Conservation (phyloP, 495 filamentous ascomycete genomes). For the Aeminium ludgeri region DNA sequence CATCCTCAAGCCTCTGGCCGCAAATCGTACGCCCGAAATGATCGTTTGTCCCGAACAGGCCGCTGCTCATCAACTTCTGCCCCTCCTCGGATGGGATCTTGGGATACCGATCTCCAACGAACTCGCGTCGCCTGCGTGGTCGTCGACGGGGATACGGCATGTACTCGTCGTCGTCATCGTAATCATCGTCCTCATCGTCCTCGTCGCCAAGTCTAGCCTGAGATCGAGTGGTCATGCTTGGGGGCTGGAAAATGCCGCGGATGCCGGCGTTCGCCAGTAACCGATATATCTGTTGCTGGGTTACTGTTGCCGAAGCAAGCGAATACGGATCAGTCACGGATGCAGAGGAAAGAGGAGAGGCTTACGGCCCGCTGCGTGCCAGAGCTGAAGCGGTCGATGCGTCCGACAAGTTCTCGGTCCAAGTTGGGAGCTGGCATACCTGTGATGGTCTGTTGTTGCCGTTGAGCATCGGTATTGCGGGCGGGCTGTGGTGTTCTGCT, state of each 20-base stretch:
- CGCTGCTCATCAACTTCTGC: conserved; percentile 57
- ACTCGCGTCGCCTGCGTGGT: conserved; percentile 9
- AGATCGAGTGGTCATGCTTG: conserved; percentile 23
- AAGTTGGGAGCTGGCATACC: conserved; percentile 5
- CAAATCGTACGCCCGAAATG: conserved; percentile 23
- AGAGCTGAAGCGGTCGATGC: conserved; percentile 2
- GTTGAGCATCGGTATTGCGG: background rate
- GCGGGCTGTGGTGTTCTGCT: conserved; percentile 9
- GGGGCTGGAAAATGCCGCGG: conserved; percentile 22
- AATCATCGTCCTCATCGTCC: conserved; percentile 28
- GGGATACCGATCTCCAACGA: conserved; percentile 35
- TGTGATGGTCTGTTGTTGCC: conserved; percentile 5
- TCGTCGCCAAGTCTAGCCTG: conserved; percentile 20
- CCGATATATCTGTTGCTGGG: conserved; percentile 27
- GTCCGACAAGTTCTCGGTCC: conserved; percentile 1
- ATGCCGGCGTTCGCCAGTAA: conserved; percentile 26
- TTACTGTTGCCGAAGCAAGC: conserved; percentile 20
- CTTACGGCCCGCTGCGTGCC: conserved; percentile 12
- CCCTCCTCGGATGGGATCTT: conserved; percentile 66
- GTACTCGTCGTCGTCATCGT: conserved; percentile 24
- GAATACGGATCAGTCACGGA: conserved; percentile 12
- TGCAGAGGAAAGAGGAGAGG: conserved; percentile 2
- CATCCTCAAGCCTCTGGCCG: conserved; percentile 16
- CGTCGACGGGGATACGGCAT: conserved; percentile 9
- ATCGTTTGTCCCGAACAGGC: conserved; percentile 53